Base-by-base conservation (phyloP, 148 eudicot genomes). In the Bassia scoparia region DNA sequence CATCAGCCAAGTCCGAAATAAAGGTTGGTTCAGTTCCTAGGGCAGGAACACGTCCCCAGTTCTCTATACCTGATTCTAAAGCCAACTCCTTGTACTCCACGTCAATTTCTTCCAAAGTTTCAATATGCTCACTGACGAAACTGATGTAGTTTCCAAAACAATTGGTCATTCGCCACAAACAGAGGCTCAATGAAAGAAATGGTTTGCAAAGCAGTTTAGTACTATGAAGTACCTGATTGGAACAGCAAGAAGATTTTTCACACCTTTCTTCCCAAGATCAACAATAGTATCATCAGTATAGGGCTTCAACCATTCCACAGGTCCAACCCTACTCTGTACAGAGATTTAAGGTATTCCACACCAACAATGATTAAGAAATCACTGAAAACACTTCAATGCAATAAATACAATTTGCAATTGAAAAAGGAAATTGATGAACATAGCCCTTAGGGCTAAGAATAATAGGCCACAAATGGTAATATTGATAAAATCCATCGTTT, bases 41-140 rank as follows among this genome's bases (percentile, higher is more conserved):
- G 35, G 97, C 97, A 72, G 98, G 98, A 68, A 91, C 98, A 27
- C 98, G 95, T 35, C 98, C 96, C 98, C 98, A 94, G 66, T 94
- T 86, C 78, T 88, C 74, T 78, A 94, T 87, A 27, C 98, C 98
- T 24, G 96, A 91, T 77, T 94, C 79, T 60, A 94, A 72, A 61
- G 98, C 98, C 78, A 94, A 81, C 75, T 91, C 98, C 81, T 88
- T 91, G 84, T 94, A 94, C 71, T 94, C 98, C 67, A 94, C 97
- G 64, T 94, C 98, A 61, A 94, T 94, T 82, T 94, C 98, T 80
- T 94, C 98, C 74, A 94, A 78, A 7, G 98, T 94, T 81, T 94
- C 98, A 69, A 94, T 94, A 76, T 94, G 98, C 77, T 94, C 98
- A 74, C 98, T 94, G 29, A 94, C 98, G 85, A 94, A 94, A 80